Conservation (phyloP, 345 rosid genomes). For the Syzygium grande region DNA sequence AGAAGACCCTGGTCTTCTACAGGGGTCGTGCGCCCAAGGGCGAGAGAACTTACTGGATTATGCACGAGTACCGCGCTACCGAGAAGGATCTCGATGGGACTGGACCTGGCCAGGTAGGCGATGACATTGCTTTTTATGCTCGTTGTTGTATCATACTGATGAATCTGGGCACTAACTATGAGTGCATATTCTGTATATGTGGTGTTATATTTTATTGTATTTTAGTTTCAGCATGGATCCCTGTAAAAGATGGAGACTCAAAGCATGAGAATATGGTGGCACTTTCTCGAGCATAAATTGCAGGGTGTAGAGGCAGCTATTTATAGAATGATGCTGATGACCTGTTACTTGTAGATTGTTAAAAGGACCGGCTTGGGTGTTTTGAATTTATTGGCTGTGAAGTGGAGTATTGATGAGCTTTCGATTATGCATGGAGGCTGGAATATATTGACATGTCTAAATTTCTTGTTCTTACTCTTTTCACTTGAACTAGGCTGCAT, state of each 20-base stretch:
- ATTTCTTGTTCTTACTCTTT: background rate
- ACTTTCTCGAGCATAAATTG: background rate
- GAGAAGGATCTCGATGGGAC: conserved; percentile 68
- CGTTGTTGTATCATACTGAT: background rate
- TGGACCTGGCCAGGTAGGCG: conserved; percentile 67
- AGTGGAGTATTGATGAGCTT: background rate
- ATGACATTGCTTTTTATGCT: background rate
- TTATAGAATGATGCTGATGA: background rate
- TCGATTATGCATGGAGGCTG: background rate
- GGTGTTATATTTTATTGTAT: background rate
- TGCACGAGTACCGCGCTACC: conserved; percentile 92
- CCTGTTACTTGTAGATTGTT: background rate
- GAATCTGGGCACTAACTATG: background rate
- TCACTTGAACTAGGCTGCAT: conserved; percentile 37
- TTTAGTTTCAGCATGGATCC: background rate
- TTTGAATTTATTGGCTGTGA: background rate
- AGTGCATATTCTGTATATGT: background rate
- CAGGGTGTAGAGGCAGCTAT: background rate
- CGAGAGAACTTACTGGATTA: conserved; percentile 78
- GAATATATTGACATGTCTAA: background rate
- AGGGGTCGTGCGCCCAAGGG: conserved; percentile 96
- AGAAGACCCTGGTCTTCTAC: conserved; percentile 86
- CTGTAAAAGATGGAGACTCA: background rate
- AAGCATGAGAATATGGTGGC: background rate
- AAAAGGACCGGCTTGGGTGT: background rate